A percentile compares a stretch with the other conserved stretches of the same genome.
Conservation (phyloP, 345 rosid species). For the Hypericum androsaemum region DNA sequence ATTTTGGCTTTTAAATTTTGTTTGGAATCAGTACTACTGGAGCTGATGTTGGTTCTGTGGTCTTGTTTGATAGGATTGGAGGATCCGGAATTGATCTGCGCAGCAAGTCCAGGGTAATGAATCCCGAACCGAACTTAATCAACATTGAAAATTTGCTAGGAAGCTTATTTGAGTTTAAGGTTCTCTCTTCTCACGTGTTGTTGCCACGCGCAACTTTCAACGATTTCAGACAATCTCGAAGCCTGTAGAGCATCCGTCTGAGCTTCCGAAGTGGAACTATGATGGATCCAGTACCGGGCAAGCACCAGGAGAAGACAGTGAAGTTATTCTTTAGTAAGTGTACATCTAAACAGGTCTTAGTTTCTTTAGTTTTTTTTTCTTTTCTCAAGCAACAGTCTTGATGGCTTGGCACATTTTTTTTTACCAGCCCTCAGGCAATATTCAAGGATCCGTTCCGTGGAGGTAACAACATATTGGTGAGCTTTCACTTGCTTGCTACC, state of each 20-base stretch:
- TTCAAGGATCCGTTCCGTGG: conserved; percentile 97
- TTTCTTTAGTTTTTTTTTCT: conserved; percentile 2
- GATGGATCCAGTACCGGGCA: conserved; percentile 99
- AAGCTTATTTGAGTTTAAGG: conserved; percentile 5
- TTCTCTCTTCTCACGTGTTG: conserved; percentile 2
- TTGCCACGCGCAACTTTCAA: neutral
- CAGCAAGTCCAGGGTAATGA: conserved; percentile 88
- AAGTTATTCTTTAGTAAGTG: conserved; percentile 92
- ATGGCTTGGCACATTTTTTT: conserved; percentile 9
- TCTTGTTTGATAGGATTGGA: conserved; percentile 62
- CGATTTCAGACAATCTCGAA: conserved; percentile 55
- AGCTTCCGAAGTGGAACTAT: conserved; percentile 98
- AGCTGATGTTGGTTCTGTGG: no score
- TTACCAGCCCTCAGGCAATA: conserved; percentile 82
- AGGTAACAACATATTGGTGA: conserved; percentile 89
- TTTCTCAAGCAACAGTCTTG: conserved; percentile 8
- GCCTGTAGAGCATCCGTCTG: conserved; percentile 87
- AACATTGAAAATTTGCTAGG: neutral
- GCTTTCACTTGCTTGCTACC: conserved; percentile 12
- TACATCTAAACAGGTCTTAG: neutral
- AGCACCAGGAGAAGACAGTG: conserved; percentile 97
- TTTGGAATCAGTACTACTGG: no score
- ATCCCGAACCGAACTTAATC: neutral
- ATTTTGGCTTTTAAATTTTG: no score
- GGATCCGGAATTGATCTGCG: conserved; percentile 80